phyloP scores from a whole-genome alignment of 257 asterid genomes.

The Capsicum pubescens region DNA sequence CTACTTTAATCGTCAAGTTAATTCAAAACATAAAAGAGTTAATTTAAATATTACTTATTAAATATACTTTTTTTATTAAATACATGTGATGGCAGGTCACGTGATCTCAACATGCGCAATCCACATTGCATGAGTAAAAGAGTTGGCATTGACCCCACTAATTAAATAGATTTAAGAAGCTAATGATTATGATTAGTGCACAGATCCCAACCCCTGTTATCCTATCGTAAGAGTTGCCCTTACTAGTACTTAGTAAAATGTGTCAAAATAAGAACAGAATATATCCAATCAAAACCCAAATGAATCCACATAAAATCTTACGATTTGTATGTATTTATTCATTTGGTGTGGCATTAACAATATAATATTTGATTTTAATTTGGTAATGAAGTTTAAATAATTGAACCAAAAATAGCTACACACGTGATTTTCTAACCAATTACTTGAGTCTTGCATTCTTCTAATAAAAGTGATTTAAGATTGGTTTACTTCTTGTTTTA shows the following conservation, averaged over 20 bases:
- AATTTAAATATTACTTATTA: too few relatives aligned
- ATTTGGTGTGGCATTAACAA: background rate
- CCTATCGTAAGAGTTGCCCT: background rate
- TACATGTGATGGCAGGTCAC: slow-evolving; percentile 2
- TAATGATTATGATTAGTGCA: slow-evolving; percentile 52
- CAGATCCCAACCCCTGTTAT: slow-evolving; percentile 48
- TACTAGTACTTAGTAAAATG: background rate
- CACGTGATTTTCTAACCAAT: background rate
- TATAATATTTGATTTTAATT: background rate
- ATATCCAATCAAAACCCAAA: background rate
- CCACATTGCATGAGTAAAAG: background rate
- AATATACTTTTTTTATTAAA: too few relatives aligned
- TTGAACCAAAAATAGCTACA: background rate
- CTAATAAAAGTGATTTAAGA: slow-evolving; percentile 4
- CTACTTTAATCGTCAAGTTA: too few relatives aligned
- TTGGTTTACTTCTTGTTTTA: slow-evolving; percentile 27
- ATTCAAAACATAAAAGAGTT: too few relatives aligned
- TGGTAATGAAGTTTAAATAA: background rate
- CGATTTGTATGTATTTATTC: background rate
- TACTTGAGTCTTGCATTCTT: background rate
- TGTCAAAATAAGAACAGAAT: too few relatives aligned
- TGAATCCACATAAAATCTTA: background rate
- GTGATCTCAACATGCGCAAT: background rate
- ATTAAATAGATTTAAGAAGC: slow-evolving; percentile 27
- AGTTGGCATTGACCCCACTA: slow-evolving; percentile 14